Evolutionary conservation across 176 grass and related monocot species (phyloP), one percentile per base, ranked within the genome.

Genomic region (Areca catechu): DNA sequence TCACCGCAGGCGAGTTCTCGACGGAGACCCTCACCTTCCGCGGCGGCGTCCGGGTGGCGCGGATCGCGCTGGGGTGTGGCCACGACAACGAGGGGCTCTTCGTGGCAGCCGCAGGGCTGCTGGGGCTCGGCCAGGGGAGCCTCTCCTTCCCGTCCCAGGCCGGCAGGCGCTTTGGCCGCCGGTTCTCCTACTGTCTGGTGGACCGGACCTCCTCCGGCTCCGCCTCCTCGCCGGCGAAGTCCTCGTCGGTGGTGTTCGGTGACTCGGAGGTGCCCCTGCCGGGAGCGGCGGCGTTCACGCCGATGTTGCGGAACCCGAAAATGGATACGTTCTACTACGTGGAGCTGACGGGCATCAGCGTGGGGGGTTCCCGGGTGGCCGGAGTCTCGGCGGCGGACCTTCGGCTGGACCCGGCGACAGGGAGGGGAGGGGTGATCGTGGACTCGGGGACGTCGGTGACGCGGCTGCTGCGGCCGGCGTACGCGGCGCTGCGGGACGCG

Each of bases 81-180:
- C 93, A 98, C 65, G 83, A 98, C 66, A 91, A 98, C 65, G 83
- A 98, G 72, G 93, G 93, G 2, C 82, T 98, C 43, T 98, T 89
- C 66, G 84, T 89, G 0, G 81, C 93, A 15, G 93, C 93, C 12
- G 80, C 87, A 7, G 93, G 93, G 30, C 82, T 98, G 5, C 82
- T 98, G 15, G 93, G 93, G 7, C 87, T 98, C 1, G 93, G 87
- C 20, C 77, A 81, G 57, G 93, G 93, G 19, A 56, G 79, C 2
- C 56, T 82, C 10, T 89, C 85, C 7, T 83, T 95, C 49, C 49
- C 82, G 19, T 63, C 82, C n/a, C 85, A 86, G 83, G 65, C 77
- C 14, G 68, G 72, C 0, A 48, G 56, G 9, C 50, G 51, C 2
- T 95, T 83, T 58, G 85, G 78, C 1, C 72, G 7, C 20, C 69